phyloP scores from a whole-genome alignment of 2,329 filamentous ascomycete genomes.

The Alternaria angustiovoidea region DNA sequence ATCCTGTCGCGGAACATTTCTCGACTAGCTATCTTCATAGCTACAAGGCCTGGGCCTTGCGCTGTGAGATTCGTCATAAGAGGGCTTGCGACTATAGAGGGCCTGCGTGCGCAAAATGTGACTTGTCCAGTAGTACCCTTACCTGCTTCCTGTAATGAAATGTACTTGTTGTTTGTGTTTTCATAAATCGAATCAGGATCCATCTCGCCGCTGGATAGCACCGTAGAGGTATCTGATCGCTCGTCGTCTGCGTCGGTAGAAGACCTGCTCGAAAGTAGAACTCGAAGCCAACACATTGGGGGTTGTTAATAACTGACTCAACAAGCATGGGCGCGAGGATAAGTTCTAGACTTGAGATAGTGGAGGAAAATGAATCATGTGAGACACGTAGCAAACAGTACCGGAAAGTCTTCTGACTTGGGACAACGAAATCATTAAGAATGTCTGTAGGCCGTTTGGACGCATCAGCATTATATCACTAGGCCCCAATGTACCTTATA shows the following conservation, averaged over 20 bases:
- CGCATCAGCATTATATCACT: not conserved
- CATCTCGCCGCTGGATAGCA: not conserved
- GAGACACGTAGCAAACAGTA: not conserved
- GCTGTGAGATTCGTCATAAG: not conserved
- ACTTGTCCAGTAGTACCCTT: not conserved
- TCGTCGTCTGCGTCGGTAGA: not conserved
- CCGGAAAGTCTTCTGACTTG: not conserved
- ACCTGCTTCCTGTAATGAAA: not conserved
- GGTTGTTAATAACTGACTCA: not conserved
- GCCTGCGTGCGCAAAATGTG: not conserved
- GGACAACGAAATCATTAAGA: not conserved
- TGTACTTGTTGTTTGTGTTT: not conserved
- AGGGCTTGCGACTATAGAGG: not conserved
- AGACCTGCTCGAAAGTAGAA: not conserved
- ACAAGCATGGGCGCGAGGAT: not conserved
- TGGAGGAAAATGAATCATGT: not conserved
- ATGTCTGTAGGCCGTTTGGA: not conserved
- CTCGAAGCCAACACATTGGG: not conserved
- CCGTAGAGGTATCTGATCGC: too few relatives aligned
- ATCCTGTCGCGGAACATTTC: not conserved
- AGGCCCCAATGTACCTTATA: not conserved
- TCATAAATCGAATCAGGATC: not conserved
- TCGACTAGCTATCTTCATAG: not conserved
- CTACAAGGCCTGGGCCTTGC: not conserved
- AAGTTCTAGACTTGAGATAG: too few relatives aligned